phyloP scores from a whole-genome alignment of 1,284 basidiomycete species.

The Moniliophthora roreri region DNA sequence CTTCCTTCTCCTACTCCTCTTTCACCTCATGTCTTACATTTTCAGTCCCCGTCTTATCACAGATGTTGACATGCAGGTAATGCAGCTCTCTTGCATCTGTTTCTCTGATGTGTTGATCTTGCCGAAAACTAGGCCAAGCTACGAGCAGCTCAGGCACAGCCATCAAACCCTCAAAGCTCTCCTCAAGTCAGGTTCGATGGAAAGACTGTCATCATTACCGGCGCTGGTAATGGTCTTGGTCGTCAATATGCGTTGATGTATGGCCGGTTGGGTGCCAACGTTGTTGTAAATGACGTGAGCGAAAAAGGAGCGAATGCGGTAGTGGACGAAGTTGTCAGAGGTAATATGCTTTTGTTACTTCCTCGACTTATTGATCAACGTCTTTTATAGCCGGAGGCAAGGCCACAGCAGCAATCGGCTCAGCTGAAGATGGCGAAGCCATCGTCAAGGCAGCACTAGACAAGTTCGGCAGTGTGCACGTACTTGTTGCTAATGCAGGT shows the following conservation, averaged over 20 bases:
- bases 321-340: conserved; percentile 83
- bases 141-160: conserved; percentile 64
- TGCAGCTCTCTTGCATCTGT: conserved; percentile 10
- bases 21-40: conserved; percentile 9
- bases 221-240: conserved; percentile 91
- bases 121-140: conserved; percentile 60
- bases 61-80: conserved; percentile 70
- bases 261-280: conserved; percentile 88
- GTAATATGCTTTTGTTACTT: conserved; percentile 34
- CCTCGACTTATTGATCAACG: conserved; percentile 8
- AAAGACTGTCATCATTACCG: conserved; percentile 94
- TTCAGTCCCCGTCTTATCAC: conserved; percentile 65
- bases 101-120: neutral
- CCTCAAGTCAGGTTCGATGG: conserved; percentile 82
- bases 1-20: neutral
- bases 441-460: conserved; percentile 90
- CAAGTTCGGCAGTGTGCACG: conserved; percentile 87
- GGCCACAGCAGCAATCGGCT: conserved; percentile 82
- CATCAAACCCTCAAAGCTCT: conserved; percentile 73
- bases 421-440: conserved; percentile 88
- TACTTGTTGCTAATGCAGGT: conserved; percentile 93
- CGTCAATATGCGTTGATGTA: conserved; percentile 93
- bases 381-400: conserved; percentile 75
- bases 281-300: conserved; percentile 95
- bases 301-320: conserved; percentile 84